phyloP scores from a whole-genome alignment of 2,329 filamentous ascomycete genomes.

The Nemania sp. region DNA sequence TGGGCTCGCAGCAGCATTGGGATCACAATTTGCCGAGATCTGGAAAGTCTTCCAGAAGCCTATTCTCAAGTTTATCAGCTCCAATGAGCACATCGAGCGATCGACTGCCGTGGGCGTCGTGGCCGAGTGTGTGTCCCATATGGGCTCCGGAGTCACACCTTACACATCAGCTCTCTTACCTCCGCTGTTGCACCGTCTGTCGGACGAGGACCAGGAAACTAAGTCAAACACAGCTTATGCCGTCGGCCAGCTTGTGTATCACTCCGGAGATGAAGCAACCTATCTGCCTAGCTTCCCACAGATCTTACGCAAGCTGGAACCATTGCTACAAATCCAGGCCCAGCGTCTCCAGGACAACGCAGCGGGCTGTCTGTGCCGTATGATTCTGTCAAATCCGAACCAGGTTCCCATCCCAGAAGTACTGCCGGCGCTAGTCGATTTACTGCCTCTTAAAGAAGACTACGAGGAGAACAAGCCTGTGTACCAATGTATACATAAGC shows the following conservation, averaged over 20 bases:
- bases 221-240: conserved; percentile 96
- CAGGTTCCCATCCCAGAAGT: conserved; percentile 79
- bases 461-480: conserved; percentile 96
- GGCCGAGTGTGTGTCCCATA: conserved; percentile 85
- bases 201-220: conserved; percentile 86
- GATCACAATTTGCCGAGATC: conserved; percentile 77
- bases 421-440: conserved; percentile 75
- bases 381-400: conserved; percentile 89
- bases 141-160: conserved; percentile 78
- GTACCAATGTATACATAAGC: conserved; percentile 84
- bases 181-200: conserved; percentile 81
- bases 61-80: conserved; percentile 83
- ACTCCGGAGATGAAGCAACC: conserved; percentile 74
- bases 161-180: conserved; percentile 78
- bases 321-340: conserved; percentile 75
- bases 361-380: conserved; percentile 84
- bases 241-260: conserved; percentile 79
- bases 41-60: conserved; percentile 97
- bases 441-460: conserved; percentile 88
- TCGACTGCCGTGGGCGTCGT: conserved; percentile 89
- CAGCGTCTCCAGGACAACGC: conserved; percentile 90
- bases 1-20: conserved; percentile 80
- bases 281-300: conserved; percentile 74
- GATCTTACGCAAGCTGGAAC: conserved; percentile 85
- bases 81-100: conserved; percentile 83